Evolutionary conservation across 2,329 filamentous ascomycete genomes (phyloP), one percentile per base, ranked within the genome.

Genomic region (Monosporascus sp.): DNA sequence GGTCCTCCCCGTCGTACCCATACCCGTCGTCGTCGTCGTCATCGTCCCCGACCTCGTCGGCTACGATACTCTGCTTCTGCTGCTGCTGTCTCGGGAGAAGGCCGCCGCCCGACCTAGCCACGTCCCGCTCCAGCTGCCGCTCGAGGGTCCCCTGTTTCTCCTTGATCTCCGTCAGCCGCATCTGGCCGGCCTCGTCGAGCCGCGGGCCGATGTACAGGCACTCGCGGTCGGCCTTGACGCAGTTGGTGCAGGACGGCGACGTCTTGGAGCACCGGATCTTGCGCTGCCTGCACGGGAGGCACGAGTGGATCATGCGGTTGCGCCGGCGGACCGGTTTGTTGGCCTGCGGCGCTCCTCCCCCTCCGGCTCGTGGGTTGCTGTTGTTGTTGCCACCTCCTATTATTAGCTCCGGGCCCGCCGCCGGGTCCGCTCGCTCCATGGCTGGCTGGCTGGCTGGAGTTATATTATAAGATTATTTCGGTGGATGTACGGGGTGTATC

Each of bases 231-330:
- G 77, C 77, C 60, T 79, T 80, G 57, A 71, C 71, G 68, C 84
- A 87, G 68, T 89, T 89, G 57, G 76, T 77, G 65, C 88, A 93
- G 55, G 89, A 86, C 49, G 86, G 79, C 20, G 68, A 76, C 70
- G 65, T 65, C 65, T 89, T 90, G 72, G 89, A 85, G 71, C 89
- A 93, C 67, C 88, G 89, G 52, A 91, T 74, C 70, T 93, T 93
- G 41, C 89, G 80, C 22, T 87, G 81, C 39, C 89, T 80, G 65
- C 86, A 49, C 67, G 87, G 83, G 36, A 86, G 77, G 65, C 85
- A 89, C 27, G 83, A 86, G 56, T 81, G 80, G 68, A 89, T 85
- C 75, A 86, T 80, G 63, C 82, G 77, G 73, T 86, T 81, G 57
- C 84, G 75, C 45, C 84, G 74, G 34, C 81, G 76, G 54, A 83